Conservation (phyloP, 2,329 filamentous ascomycete species). For the Chaetomiaceae sp. region DNA sequence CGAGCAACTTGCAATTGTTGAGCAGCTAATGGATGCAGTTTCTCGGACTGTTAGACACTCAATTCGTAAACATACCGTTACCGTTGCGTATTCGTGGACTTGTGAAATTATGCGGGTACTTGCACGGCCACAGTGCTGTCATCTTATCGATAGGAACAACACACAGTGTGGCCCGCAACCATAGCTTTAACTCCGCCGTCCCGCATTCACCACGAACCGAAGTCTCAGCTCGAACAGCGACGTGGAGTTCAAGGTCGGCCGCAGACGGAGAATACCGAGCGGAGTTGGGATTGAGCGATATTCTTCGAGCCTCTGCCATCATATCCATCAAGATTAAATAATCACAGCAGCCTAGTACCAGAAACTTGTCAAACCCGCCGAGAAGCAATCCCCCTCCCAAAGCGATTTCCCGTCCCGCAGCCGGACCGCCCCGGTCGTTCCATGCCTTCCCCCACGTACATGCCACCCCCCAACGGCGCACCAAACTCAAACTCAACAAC, state of each 20-base stretch:
- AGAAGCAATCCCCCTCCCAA: not conserved
- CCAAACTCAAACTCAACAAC: not conserved
- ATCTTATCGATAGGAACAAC: not conserved
- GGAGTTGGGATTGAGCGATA: not conserved
- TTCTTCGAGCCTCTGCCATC: not conserved
- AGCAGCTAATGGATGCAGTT: too few species aligned
- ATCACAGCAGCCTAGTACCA: not conserved
- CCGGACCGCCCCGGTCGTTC: constrained; percentile 17
- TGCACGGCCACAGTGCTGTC: too few species aligned
- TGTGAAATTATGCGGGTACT: too few species aligned
- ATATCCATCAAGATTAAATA: not conserved
- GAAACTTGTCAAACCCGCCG: not conserved
- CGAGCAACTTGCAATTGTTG: too few species aligned
- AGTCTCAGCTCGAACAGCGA: not conserved
- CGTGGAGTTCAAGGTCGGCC: not conserved
- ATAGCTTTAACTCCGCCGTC: constrained; percentile 2
- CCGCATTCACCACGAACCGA: not conserved
- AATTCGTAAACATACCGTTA: too few species aligned
- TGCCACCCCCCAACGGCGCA: constrained; percentile 14
- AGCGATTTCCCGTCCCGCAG: not conserved
- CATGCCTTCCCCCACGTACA: constrained; percentile 26
- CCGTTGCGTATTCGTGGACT: too few species aligned
- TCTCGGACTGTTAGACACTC: too few species aligned
- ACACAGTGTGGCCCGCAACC: not conserved
- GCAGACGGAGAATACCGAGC: not conserved